Percentiles rank a stretch among this genome's conserved stretches.
phyloP scores from a whole-genome alignment of 805 yeast genomes.

The Yamadazyma kitorensis region DNA sequence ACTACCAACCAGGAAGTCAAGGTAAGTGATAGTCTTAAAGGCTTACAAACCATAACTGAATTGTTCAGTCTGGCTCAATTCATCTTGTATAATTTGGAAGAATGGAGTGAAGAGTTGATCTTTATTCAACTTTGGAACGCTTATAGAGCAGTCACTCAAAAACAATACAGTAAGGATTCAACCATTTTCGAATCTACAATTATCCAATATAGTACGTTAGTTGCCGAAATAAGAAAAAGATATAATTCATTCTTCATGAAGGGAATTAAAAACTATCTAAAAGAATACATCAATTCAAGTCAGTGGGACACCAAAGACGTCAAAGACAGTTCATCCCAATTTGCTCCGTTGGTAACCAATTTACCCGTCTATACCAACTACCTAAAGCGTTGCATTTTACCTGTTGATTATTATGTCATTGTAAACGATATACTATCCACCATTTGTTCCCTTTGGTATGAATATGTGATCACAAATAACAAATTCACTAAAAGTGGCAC shows the following conservation, averaged over 20 bases:
- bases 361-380: slow-evolving; percentile 26
- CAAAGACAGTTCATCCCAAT: slow-evolving; percentile 16
- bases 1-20: slow-evolving; percentile 23
- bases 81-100: slow-evolving; percentile 25
- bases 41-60: slow-evolving; percentile 27
- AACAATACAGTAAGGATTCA: slow-evolving; percentile 13
- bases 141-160: slow-evolving; percentile 20
- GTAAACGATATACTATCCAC: slow-evolving; percentile 26
- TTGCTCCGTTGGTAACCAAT: slow-evolving; percentile 20
- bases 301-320: slow-evolving; percentile 26
- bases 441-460: slow-evolving; percentile 27
- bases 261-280: slow-evolving; percentile 30
- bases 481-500: slow-evolving; percentile 31
- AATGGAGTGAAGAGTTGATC: slow-evolving; percentile 38
- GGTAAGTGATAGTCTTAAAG: slow-evolving; percentile 20
- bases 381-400: slow-evolving; percentile 21
- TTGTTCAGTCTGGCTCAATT: slow-evolving; percentile 35
- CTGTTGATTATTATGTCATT: slow-evolving; percentile 29
- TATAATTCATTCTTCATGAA: slow-evolving; percentile 30
- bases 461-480: slow-evolving; percentile 39
- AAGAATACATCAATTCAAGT: slow-evolving; percentile 35
- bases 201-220: slow-evolving; percentile 20
- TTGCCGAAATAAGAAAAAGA: slow-evolving; percentile 17
- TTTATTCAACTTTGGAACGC: slow-evolving; percentile 40
- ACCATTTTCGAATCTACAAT: slow-evolving; percentile 31